A percentile compares a stretch with the other conserved stretches of the same genome.
Evolutionary conservation across 1,284 basidiomycete species (phyloP).

Genomic region (Puccinia hordei): DNA sequence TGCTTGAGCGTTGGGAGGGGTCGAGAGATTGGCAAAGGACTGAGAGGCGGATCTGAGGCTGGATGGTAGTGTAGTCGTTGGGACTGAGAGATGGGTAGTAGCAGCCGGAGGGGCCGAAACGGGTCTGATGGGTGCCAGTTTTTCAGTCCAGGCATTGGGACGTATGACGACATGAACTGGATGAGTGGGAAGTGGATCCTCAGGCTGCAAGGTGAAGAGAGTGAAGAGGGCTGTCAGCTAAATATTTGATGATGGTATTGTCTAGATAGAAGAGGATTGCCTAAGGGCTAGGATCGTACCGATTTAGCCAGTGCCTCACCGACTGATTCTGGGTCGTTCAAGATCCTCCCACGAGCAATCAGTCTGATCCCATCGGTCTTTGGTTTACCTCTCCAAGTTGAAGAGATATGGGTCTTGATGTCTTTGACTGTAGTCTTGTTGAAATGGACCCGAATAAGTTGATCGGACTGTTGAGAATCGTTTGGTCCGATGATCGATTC

Average conservation of each 20-base stretch:
- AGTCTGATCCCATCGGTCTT: constrained; percentile 46
- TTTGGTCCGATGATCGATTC: constrained; percentile 25
- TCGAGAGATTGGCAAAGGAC: background rate
- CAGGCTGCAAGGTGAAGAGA: constrained; percentile 22
- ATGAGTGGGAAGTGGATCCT: constrained; percentile 25
- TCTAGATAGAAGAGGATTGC: background rate
- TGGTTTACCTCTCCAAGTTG: constrained; percentile 49
- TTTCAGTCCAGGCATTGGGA: constrained; percentile 50
- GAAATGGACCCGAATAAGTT: constrained; percentile 28
- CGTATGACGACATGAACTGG: constrained; percentile 49
- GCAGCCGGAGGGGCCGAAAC: constrained; percentile 44
- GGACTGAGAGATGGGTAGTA: background rate
- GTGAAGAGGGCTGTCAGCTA: background rate
- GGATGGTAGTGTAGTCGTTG: constrained; percentile 1
- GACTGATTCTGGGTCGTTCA: constrained; percentile 39
- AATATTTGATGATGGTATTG: background rate
- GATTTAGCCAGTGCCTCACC: constrained; percentile 15
- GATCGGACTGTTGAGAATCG: constrained; percentile 1
- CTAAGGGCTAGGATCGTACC: constrained; percentile 8
- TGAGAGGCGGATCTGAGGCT: constrained; percentile 5
- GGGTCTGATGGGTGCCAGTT: constrained; percentile 20
- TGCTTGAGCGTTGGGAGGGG: background rate
- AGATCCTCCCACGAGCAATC: constrained; percentile 46
- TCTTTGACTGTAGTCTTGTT: constrained; percentile 36
- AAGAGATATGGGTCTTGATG: constrained; percentile 43